phyloP scores from a whole-genome alignment of 495 filamentous ascomycete species.

The Hypoxylon subgilvum region DNA sequence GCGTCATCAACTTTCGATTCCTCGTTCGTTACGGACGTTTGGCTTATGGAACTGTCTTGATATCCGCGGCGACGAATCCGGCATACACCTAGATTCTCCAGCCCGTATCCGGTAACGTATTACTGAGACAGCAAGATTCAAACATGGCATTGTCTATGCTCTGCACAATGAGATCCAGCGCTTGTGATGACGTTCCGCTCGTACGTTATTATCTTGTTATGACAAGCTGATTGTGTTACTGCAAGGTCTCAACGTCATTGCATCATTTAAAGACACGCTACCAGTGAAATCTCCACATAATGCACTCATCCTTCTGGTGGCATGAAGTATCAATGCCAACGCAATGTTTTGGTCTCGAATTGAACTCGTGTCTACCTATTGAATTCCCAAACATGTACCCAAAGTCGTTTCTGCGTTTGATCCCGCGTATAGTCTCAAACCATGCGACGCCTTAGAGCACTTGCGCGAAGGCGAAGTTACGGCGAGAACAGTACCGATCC shows the following conservation, averaged over 20 bases:
- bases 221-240: not conserved
- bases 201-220: not conserved
- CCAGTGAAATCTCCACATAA: not conserved
- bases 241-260: not conserved
- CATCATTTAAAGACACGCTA: not conserved
- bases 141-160: no score
- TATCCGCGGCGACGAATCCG: no score
- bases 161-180: no score
- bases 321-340: not conserved
- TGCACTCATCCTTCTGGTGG: not conserved
- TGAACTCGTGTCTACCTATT: not conserved
- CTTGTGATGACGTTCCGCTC: not conserved
- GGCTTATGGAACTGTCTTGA: no score
- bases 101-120: no score
- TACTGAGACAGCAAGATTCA: no score
- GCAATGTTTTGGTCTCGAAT: not conserved
- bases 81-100: no score
- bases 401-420: no score
- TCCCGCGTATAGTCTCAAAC: no score
- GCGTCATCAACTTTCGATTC: no score
- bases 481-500: not conserved
- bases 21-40: no score
- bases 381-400: no score
- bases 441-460: conserved; percentile 15
- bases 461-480: conserved; percentile 8